Evolutionary conservation across 768 basidiomycete genomes (phyloP), one percentile per base, ranked within the genome.

Genomic region (Naganishia antarctica): DNA sequence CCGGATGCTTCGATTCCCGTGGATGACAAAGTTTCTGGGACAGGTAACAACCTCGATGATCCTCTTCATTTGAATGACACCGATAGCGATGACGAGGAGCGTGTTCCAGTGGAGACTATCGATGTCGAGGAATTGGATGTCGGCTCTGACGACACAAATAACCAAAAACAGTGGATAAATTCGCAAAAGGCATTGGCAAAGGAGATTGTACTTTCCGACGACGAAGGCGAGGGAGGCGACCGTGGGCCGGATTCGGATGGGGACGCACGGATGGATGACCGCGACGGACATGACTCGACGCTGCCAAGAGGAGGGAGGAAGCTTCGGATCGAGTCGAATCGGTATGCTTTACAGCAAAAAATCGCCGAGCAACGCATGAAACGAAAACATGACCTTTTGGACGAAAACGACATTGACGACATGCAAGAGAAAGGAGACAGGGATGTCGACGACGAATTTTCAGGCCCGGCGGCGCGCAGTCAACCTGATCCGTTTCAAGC

Each of bases 191-290:
- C 45, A 25, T 41, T 63, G 34, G 62, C 49, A 37, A 25, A 46
- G 28, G 62, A 63, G 49, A 63, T 63, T 40, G 37, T n/a, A 41
- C 37, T 63, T 21, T 63, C 62, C 31, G 53, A 57, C 31, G 53
- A 57, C 21, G 53, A 57, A 25, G 53, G 23, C 12, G 53, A 25
- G 4, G 23, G 12, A 13, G 23, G 7, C 23, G 23, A 26, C 37
- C 21, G 11, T n/a, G 13, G n/a, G 43, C 9, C 43, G 7, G 8
- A 37, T 9, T 32, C 53, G 16, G 26, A 28, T 13, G 53, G 37
- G 15, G 37, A 26, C n/a, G 40, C 43, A 4, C 5, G 7, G 13
- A 41, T 45, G 16, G 59, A 60, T 43, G 59, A 25, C 6, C 18
- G 29, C 15, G 48, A 32, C 13, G 11, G 4, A 21, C 11, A 50